phyloP scores from a whole-genome alignment of 2,329 filamentous ascomycete species.

The Pseudocercospora ulei region DNA sequence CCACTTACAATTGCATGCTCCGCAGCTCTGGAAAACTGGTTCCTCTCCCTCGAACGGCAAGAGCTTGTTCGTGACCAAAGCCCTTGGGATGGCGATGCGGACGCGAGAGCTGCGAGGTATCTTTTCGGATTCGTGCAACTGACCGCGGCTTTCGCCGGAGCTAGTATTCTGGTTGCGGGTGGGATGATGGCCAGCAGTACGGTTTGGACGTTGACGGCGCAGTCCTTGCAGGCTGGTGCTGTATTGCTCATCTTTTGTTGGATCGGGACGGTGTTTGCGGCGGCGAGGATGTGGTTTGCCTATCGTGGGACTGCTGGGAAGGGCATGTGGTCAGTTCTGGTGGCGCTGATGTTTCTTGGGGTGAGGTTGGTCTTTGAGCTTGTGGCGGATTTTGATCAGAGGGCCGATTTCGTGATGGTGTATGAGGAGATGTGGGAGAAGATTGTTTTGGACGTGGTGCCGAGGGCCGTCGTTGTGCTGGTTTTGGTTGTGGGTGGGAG shows the following conservation, averaged over 20 bases:
- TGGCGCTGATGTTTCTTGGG: slow-evolving; percentile 10
- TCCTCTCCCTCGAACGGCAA: background rate
- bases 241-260: slow-evolving; percentile 7
- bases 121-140: slow-evolving; percentile 10
- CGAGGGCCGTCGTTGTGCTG: slow-evolving; percentile 8
- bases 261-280: slow-evolving; percentile 3
- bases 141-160: background rate
- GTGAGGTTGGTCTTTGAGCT: slow-evolving; percentile 10
- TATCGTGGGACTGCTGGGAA: background rate
- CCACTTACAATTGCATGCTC: slow-evolving; percentile 9
- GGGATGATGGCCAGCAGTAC: slow-evolving; percentile 8
- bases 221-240: slow-evolving; percentile 7
- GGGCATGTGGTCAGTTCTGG: slow-evolving; percentile 12
- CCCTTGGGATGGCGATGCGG: slow-evolving; percentile 2
- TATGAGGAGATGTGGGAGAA: slow-evolving; percentile 7
- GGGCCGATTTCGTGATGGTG: slow-evolving; percentile 5
- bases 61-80: background rate
- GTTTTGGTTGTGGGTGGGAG: slow-evolving; percentile 8
- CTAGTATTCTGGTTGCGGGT: background rate
- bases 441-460: slow-evolving; percentile 7
- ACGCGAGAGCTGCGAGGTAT: slow-evolving; percentile 6
- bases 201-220: background rate
- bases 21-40: slow-evolving; percentile 9
- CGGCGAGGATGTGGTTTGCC: background rate
- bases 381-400: slow-evolving; percentile 7